Percentiles rank a stretch among this genome's conserved stretches.
These are phyloP conservation scores for Takashimella tepidaria DNA, from an alignment of 1,284 basidiomycete genomes.

Conservation along the genomic window DNA sequence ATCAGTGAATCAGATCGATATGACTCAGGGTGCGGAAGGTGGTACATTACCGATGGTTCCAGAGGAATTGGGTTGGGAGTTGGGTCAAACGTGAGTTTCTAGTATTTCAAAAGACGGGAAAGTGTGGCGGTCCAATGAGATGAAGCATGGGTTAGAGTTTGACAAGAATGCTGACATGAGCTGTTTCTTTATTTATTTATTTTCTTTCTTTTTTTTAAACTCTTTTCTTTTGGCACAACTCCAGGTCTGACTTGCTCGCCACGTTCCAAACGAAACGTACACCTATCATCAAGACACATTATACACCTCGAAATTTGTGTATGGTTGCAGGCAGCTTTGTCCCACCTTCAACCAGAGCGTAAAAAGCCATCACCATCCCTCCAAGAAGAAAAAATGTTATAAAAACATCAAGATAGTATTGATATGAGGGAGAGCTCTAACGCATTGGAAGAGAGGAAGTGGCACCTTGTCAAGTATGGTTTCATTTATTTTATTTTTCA, in stretches of 20 bases:
- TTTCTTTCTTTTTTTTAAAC: not conserved
- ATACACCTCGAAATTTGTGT: constrained; percentile 90
- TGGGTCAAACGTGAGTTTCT: constrained; percentile 39
- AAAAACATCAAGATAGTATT: too few relatives aligned
- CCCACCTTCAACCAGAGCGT: constrained; percentile 31
- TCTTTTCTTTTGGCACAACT: constrained; percentile 6
- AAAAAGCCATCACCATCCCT: too few relatives aligned
- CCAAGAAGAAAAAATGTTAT: too few relatives aligned
- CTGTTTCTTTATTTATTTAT: constrained; percentile 7
- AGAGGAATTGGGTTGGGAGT: constrained; percentile 29
- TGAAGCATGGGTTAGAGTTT: too few relatives aligned
- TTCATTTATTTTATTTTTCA: too few relatives aligned
- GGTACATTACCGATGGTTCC: constrained; percentile 33
- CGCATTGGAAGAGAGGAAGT: too few relatives aligned
- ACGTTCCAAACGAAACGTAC: constrained; percentile 95
- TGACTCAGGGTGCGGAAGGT: constrained; percentile 4
- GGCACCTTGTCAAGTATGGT: too few relatives aligned
- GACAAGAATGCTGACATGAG: too few relatives aligned
- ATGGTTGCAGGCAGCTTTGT: constrained; percentile 67
- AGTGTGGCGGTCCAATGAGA: too few relatives aligned
- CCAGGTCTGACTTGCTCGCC: constrained; percentile 76
- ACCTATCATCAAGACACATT: constrained; percentile 84
- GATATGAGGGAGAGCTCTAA: too few relatives aligned
- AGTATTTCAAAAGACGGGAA: too few relatives aligned
- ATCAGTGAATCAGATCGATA: not conserved